These are phyloP conservation scores for Conticribra weissflogii DNA, from an alignment of 108 stramenopile species.

Conservation along the genomic window DNA sequence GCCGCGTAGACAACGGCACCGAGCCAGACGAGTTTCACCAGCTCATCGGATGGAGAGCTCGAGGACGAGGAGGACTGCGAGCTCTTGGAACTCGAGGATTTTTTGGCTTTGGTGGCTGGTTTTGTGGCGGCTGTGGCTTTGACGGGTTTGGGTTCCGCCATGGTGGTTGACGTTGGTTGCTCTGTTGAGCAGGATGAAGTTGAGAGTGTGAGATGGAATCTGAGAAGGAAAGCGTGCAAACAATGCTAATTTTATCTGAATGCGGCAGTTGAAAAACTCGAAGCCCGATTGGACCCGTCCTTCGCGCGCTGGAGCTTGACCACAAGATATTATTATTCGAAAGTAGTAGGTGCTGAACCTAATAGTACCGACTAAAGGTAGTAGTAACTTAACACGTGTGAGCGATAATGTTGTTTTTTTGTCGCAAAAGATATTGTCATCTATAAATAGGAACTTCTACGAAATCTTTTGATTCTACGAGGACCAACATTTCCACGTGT, in stretches of 20 bases:
- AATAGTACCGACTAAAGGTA: too few species aligned
- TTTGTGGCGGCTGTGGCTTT: not conserved
- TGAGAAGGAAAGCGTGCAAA: not conserved
- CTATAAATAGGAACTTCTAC: not conserved
- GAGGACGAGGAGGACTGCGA: conserved; percentile 1
- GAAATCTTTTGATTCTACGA: not conserved
- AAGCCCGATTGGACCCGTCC: too few species aligned
- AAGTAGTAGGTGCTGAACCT: too few species aligned
- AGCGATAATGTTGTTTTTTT: too few species aligned
- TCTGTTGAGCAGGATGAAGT: not conserved
- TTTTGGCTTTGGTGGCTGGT: not conserved
- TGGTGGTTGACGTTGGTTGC: not conserved
- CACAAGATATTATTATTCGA: too few species aligned
- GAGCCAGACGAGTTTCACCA: conserved; percentile 63
- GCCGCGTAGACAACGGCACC: conserved; percentile 56
- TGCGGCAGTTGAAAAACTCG: too few species aligned
- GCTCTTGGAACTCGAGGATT: not conserved
- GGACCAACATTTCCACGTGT: not conserved
- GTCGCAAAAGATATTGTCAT: not conserved
- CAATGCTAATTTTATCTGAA: too few species aligned
- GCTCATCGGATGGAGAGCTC: conserved; percentile 35
- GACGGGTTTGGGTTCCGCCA: not conserved
- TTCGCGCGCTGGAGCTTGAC: too few species aligned
- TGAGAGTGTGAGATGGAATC: not conserved
- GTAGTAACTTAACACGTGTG: too few species aligned